phyloP scores from a whole-genome alignment of 805 yeast species.

The Saccharomycopsis sp. region DNA sequence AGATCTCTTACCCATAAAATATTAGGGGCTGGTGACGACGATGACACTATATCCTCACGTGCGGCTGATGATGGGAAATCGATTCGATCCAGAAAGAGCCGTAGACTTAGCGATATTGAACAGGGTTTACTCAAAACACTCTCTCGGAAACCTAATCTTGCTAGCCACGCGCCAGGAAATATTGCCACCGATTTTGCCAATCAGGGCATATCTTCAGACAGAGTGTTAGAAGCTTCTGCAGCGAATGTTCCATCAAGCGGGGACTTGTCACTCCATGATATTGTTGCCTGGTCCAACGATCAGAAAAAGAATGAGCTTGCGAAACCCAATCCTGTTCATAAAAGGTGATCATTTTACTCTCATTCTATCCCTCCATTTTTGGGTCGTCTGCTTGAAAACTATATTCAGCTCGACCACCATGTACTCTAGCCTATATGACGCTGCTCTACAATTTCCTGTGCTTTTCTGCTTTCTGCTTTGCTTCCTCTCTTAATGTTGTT shows the following conservation, averaged over 20 bases:
- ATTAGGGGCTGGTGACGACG: constrained; percentile 8
- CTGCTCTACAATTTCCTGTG: background rate
- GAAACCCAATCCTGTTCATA: background rate
- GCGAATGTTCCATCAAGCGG: background rate
- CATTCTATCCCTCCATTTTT: no score
- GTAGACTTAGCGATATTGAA: constrained; percentile 2
- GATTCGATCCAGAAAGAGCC: background rate
- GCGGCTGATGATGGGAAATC: background rate
- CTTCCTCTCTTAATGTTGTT: no score
- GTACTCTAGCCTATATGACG: no score
- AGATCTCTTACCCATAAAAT: constrained; percentile 1
- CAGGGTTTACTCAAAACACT: background rate
- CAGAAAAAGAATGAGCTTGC: background rate
- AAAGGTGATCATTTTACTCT: background rate
- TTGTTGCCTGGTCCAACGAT: background rate
- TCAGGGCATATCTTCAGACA: background rate
- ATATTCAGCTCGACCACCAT: no score
- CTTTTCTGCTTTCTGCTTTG: background rate
- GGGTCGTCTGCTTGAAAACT: no score
- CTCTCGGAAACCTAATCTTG: background rate
- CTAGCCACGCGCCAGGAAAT: background rate
- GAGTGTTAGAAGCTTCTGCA: background rate
- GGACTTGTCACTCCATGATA: background rate
- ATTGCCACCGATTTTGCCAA: background rate
- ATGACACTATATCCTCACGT: background rate